These are phyloP conservation scores for Fusarium musae DNA, from an alignment of 2,329 filamentous ascomycete species.

Conservation along the genomic window DNA sequence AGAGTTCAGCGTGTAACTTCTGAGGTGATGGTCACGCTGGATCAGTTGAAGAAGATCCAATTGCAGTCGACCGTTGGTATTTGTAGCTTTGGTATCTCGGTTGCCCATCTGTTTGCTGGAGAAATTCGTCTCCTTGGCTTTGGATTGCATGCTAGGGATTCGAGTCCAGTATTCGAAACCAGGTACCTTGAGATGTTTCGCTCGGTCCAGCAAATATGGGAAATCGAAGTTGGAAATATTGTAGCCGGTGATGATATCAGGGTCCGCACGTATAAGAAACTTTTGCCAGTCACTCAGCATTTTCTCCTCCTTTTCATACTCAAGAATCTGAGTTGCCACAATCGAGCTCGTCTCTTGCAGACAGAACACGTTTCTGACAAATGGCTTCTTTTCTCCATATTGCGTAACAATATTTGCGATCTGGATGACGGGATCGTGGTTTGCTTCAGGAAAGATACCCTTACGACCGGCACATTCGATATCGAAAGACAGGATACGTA, in stretches of 20 bases:
- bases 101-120: constrained; percentile 99
- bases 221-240: constrained; percentile 99
- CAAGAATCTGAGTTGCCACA: constrained; percentile 91
- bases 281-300: constrained; percentile 95
- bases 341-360: constrained; percentile 92
- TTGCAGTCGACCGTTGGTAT: constrained; percentile 92
- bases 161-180: constrained; percentile 91
- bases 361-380: constrained; percentile 96
- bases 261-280: constrained; percentile 89
- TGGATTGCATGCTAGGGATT: constrained; percentile 75
- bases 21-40: constrained; percentile 91
- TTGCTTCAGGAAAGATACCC: constrained; percentile 94
- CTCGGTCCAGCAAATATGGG: constrained; percentile 90
- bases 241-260: constrained; percentile 98
- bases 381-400: constrained; percentile 95
- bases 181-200: constrained; percentile 81
- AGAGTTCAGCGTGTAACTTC: constrained; percentile 97
- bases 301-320: constrained; percentile 82
- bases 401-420: constrained; percentile 96
- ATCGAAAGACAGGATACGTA: constrained; percentile 94
- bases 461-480: constrained; percentile 98
- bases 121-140: constrained; percentile 83
- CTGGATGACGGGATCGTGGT: constrained; percentile 94
- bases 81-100: constrained; percentile 92
- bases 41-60: constrained; percentile 94